These are phyloP conservation scores for Ogataea philodendri DNA, from an alignment of 805 yeast genomes.

Conservation along the genomic window DNA sequence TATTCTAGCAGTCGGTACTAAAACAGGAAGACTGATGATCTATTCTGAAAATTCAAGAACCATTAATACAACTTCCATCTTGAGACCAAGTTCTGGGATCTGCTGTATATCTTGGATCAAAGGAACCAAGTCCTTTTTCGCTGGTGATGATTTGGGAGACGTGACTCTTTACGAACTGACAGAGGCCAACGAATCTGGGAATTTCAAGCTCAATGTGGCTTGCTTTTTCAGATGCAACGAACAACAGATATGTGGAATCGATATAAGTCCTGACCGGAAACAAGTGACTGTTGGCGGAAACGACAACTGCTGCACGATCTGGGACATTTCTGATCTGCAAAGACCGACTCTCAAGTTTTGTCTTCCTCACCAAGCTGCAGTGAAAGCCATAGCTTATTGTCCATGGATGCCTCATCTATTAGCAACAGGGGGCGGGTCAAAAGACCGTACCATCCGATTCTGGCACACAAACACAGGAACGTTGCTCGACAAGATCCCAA, in stretches of 20 bases:
- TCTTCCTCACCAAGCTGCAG: slow-evolving; percentile 78
- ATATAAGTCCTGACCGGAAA: slow-evolving; percentile 49
- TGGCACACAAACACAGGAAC: slow-evolving; percentile 88
- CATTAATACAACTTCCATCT: slow-evolving; percentile 20
- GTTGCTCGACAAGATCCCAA: slow-evolving; percentile 50
- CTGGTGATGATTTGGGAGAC: slow-evolving; percentile 67
- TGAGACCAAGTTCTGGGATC: slow-evolving; percentile 40
- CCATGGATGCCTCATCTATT: slow-evolving; percentile 82
- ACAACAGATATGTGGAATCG: slow-evolving; percentile 67
- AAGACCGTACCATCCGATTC: slow-evolving; percentile 74
- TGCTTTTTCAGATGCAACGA: slow-evolving; percentile 44
- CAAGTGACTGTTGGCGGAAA: slow-evolving; percentile 82
- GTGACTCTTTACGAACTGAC: slow-evolving; percentile 43
- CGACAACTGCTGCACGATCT: slow-evolving; percentile 74
- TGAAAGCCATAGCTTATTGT: slow-evolving; percentile 85
- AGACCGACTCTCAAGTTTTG: slow-evolving; percentile 45
- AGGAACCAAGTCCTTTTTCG: slow-evolving; percentile 41
- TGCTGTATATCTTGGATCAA: slow-evolving; percentile 64
- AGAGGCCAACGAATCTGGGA: slow-evolving; percentile 7
- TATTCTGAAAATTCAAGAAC: slow-evolving; percentile 31
- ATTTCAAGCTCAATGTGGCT: slow-evolving; percentile 18
- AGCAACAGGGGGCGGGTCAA: slow-evolving; percentile 90
- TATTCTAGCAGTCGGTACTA: slow-evolving; percentile 54
- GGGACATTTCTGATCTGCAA: slow-evolving; percentile 53
- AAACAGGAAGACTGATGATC: slow-evolving; percentile 48